Evolutionary conservation across 106 monocot genomes (phyloP).

Genomic region (Platanthera guangdongensis): DNA sequence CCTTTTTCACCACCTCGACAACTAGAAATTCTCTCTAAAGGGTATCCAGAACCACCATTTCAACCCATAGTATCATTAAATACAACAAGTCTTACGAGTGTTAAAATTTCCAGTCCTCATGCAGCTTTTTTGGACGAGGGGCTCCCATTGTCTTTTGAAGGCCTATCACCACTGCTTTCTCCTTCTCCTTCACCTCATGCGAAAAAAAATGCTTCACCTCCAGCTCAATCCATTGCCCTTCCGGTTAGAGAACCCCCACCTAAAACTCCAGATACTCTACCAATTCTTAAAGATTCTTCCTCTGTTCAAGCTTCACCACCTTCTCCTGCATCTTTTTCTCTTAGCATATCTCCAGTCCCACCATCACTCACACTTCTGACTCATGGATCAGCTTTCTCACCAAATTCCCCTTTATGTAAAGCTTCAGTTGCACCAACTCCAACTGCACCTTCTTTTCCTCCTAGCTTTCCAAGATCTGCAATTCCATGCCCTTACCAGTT

Average conservation of each 20-base stretch:
- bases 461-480: background rate
- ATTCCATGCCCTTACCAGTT: background rate
- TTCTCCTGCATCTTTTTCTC: background rate
- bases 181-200: background rate
- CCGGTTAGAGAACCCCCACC: background rate
- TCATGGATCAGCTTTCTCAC: background rate
- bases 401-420: background rate
- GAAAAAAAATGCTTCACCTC: background rate
- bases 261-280: background rate
- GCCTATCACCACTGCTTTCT: background rate
- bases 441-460: background rate
- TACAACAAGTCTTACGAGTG: background rate
- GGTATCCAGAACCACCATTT: background rate
- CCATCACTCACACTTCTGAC: background rate
- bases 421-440: background rate
- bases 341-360: background rate
- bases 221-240: background rate
- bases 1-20: background rate
- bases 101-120: background rate
- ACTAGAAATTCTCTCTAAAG: background rate
- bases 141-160: background rate
- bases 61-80: background rate
- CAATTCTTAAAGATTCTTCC: background rate
- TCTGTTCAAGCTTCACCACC: background rate
- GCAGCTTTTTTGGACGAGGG: background rate